phyloP scores from a whole-genome alignment of 768 basidiomycete genomes.

The Boletus eberwhitei region DNA sequence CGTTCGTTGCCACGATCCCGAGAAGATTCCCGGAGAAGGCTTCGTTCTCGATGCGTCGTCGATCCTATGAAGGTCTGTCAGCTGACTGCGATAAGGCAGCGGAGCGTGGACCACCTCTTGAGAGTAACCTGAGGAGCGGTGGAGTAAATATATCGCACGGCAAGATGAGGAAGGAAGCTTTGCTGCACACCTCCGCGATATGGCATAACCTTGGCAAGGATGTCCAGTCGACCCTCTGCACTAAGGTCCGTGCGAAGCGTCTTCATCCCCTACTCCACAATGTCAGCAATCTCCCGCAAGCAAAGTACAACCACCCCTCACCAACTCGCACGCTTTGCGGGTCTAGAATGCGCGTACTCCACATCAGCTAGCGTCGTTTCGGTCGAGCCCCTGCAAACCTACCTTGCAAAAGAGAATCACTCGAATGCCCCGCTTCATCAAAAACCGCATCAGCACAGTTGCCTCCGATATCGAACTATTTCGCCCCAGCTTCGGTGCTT shows the following conservation, averaged over 20 bases:
- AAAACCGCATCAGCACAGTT: conserved; percentile 64
- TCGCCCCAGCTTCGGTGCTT: conserved; percentile 52
- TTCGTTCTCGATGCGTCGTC: conserved; percentile 78
- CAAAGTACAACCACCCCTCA: conserved; percentile 29
- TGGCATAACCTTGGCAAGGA: conserved; percentile 71
- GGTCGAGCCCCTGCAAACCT: background rate
- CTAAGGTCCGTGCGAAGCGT: conserved; percentile 66
- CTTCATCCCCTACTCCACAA: conserved; percentile 67
- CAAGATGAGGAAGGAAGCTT: background rate
- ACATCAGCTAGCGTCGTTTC: background rate
- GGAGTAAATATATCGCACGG: background rate
- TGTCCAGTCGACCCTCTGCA: conserved; percentile 71
- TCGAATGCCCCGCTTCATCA: conserved; percentile 79
- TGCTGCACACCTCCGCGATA: conserved; percentile 71
- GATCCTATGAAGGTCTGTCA: conserved; percentile 47
- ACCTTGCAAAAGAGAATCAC: conserved; percentile 91
- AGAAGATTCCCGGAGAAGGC: conserved; percentile 83
- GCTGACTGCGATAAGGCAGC: background rate
- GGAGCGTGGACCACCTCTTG: conserved; percentile 45
- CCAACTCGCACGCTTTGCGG: conserved; percentile 78
- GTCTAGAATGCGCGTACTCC: conserved; percentile 42
- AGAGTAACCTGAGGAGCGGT: conserved; percentile 56
- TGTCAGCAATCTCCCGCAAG: background rate
- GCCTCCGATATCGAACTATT: conserved; percentile 65
- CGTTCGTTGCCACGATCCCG: conserved; percentile 87